Base-by-base conservation (phyloP, 441 rosid genomes). In the Hypseocharis bilobata region DNA sequence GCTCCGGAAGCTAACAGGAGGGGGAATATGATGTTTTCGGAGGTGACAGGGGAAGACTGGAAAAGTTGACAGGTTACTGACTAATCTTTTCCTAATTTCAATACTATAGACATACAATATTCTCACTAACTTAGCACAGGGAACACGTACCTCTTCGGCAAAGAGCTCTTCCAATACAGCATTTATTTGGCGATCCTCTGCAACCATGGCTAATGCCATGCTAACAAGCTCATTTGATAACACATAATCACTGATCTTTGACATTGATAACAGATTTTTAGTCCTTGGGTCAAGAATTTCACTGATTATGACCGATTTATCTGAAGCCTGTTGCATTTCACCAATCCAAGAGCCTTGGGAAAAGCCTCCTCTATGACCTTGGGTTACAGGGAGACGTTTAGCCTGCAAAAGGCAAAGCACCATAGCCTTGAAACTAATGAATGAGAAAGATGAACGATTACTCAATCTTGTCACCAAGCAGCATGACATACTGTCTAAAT, bases 151-250 rank as follows among this genome's bases (percentile, higher is more conserved):
- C 93, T 87, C 93, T 72, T 87, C 93, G 0, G 88, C 86, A 8
- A 85, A 85, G 25, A 87, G 86, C 81, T 87, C 92, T 71, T 87
- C 89, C 68, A 85, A 69, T 30, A 85, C 87, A 55, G 80, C 72
- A 65, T 87, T 85, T 70, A 87, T 85, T 75, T 87, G 89, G 47
- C 81, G 85, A 71, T 87, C 89, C 77, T 87, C 93, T 3, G 93
- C 87, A 68, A 87, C 92, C 89, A 87, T 85, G 60, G 93, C 93
- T 59, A 87, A 60, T 20, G 89, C 93, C 93, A 87, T 87, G 80
- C 93, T 87, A 64, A 87, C 88, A 49, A 87, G 89, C 72, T 85
- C 93, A 34, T 87, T 87, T 62, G 93, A 87, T 63, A 85, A 66
- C 58, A 87, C 88, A 57, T 83, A 87, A 72, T 87, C 93, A 54